phyloP scores from a whole-genome alignment of 805 yeast genomes.

The baker's yeast (Saccharomyces cerevisiae) region DNA sequence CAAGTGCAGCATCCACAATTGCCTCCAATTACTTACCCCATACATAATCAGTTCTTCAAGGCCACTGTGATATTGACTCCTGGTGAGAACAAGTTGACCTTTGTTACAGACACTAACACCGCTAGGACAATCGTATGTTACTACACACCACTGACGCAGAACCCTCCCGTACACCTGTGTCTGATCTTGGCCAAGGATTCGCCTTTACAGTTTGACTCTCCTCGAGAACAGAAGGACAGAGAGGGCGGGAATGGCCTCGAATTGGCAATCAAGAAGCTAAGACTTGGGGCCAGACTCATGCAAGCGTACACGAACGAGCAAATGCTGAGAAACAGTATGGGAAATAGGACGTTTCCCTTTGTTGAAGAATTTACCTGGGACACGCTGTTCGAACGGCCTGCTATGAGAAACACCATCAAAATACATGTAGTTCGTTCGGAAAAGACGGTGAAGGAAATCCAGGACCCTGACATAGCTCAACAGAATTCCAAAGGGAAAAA shows the following conservation, averaged over 20 bases:
- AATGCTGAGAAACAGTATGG: slow-evolving; percentile 70
- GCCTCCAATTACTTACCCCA: slow-evolving; percentile 66
- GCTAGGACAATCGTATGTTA: slow-evolving; percentile 30
- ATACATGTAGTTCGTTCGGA: slow-evolving; percentile 69
- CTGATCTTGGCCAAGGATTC: slow-evolving; percentile 72
- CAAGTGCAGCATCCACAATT: slow-evolving; percentile 34
- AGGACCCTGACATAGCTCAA: slow-evolving; percentile 78
- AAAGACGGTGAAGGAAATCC: slow-evolving; percentile 58
- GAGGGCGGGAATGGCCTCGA: slow-evolving; percentile 59
- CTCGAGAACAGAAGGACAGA: slow-evolving; percentile 35
- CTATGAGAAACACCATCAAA: slow-evolving; percentile 54
- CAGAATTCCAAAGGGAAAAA: slow-evolving; percentile 68
- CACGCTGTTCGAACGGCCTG: slow-evolving; percentile 37
- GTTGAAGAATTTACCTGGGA: slow-evolving; percentile 54
- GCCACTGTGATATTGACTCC: slow-evolving; percentile 62
- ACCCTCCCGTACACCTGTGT: slow-evolving; percentile 78
- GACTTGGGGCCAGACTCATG: slow-evolving; percentile 81
- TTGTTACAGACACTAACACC: slow-evolving; percentile 40
- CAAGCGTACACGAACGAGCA: slow-evolving; percentile 88
- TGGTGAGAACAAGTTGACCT: slow-evolving; percentile 52
- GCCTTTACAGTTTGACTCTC: slow-evolving; percentile 60
- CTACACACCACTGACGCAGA: slow-evolving; percentile 49
- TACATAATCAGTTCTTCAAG: slow-evolving; percentile 64
- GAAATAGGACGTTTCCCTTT: slow-evolving; percentile 68
- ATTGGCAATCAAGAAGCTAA: slow-evolving; percentile 63